Conservation (phyloP, 257 asterid genomes). For the Solanum pimpinellifolium region DNA sequence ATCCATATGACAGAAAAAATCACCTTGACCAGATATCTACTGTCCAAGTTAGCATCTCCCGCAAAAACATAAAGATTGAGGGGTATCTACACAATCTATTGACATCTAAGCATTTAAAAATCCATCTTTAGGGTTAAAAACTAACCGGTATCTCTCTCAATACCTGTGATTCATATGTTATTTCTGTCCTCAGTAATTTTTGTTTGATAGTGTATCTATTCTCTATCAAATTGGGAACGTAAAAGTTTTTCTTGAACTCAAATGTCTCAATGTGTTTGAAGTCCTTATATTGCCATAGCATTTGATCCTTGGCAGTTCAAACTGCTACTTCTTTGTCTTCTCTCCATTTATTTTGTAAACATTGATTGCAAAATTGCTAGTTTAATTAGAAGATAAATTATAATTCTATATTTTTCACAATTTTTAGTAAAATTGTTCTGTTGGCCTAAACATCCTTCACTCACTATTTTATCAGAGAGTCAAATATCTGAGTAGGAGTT, state of each 20-base stretch:
- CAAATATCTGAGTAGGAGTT: background rate
- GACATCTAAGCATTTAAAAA: background rate
- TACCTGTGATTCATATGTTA: background rate
- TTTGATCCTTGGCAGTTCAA: background rate
- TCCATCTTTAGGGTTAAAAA: background rate
- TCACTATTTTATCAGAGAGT: background rate
- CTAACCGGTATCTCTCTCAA: background rate
- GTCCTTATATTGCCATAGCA: background rate
- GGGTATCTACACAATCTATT: background rate
- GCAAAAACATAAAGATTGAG: background rate
- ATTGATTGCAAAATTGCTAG: background rate
- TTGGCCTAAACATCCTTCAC: background rate
- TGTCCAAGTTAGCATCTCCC: background rate
- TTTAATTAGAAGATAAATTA: background rate
- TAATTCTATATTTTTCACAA: background rate
- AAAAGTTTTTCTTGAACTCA: background rate
- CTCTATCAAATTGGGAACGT: background rate
- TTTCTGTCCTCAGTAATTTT: background rate
- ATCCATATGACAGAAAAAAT: background rate
- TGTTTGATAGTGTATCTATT: background rate
- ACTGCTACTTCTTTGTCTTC: background rate
- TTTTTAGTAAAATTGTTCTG: background rate
- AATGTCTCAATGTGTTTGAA: background rate
- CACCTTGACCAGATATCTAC: background rate
- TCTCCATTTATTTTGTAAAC: background rate